These are phyloP conservation scores for Metarhizium brunneum DNA, from an alignment of 2,329 filamentous ascomycete species.

Conservation along the genomic window DNA sequence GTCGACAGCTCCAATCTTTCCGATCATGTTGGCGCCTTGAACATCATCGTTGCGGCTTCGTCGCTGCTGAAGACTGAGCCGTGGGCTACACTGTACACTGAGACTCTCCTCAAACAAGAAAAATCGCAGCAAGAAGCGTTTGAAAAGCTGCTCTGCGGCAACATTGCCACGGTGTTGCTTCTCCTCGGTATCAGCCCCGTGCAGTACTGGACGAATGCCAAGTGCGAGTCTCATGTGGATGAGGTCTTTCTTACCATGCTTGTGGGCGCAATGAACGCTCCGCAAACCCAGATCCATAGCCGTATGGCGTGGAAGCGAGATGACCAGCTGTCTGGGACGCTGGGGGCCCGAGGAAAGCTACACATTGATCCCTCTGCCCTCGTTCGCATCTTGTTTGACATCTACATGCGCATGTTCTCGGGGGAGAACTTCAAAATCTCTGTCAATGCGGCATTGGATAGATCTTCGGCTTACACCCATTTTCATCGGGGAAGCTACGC, in stretches of 20 bases:
- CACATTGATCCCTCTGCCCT: slow-evolving; percentile 28
- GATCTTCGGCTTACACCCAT: no score
- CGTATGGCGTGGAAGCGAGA: slow-evolving; percentile 28
- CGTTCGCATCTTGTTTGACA: slow-evolving; percentile 25
- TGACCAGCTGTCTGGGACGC: slow-evolving; percentile 18
- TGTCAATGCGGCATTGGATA: no score
- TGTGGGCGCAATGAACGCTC: slow-evolving; percentile 9
- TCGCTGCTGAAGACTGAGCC: slow-evolving; percentile 35
- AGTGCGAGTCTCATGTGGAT: no score
- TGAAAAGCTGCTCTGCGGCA: no score
- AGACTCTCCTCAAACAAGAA: slow-evolving; percentile 28
- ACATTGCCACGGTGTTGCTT: no score
- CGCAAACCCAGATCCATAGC: slow-evolving; percentile 18
- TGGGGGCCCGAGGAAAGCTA: slow-evolving; percentile 13
- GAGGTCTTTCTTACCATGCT: no score
- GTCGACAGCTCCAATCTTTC: slow-evolving; percentile 43
- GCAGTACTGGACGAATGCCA: no score
- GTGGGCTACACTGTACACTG: slow-evolving; percentile 39
- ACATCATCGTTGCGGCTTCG: slow-evolving; percentile 29
- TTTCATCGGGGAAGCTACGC: no score
- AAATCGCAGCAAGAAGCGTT: slow-evolving; percentile 1
- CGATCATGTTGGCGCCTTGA: slow-evolving; percentile 29
- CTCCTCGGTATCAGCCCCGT: no score
- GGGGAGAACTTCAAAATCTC: slow-evolving; percentile 21
- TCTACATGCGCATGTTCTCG: slow-evolving; percentile 37